Evolutionary conservation across 1,284 basidiomycete genomes (phyloP), one percentile per base, ranked within the genome.

Genomic region (Leccinum olivaceoglutinosum): DNA sequence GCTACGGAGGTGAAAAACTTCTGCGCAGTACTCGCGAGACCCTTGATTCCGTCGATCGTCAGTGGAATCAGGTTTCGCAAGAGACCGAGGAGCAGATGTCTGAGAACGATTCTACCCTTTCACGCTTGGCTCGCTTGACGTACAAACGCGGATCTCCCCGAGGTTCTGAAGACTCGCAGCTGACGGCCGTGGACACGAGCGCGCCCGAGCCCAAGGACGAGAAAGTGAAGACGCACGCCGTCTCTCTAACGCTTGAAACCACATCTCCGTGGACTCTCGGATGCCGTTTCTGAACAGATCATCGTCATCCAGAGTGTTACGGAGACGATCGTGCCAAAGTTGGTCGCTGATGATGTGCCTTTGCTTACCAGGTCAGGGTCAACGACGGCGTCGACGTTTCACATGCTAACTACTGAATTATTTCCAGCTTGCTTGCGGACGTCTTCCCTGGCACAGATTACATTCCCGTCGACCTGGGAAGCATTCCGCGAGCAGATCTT

Each of bases 281-380:
- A 92, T 70, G 79, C 80, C 57, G 79, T 89, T 14, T 89, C 89
- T 5, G 97, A 99, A 74, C 95, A 98, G 74, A 93, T 98, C 69
- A 96, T 99, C 66, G 81, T 99, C 70, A 98, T 99, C 63, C 97
- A 99, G 78, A 98, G 95, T 79, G 94, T 99, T n/a, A 95, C 92
- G 4, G 97, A 99, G 77, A 98, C 97, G 0, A 98, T 99, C 68
- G 94, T 99, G 8, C 97, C 98, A 1, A 99, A 99, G 78, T 80
- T 99, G 62, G 95, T 99, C 4, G 96, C 96, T 10, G 96, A 97
- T 62, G 97, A 99, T 78, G 96, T 99, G 1, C 92, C 96, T 8
- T 82, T 98, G 32, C 81, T 99, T 41, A 95, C 93, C 38, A 93
- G 89, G 93, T 92, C 68, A 73, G 82, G 70, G 41, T 29, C 18